These are phyloP conservation scores for Clonostachys byssicola DNA, from an alignment of 2,329 filamentous ascomycete genomes.

Conservation along the genomic window DNA sequence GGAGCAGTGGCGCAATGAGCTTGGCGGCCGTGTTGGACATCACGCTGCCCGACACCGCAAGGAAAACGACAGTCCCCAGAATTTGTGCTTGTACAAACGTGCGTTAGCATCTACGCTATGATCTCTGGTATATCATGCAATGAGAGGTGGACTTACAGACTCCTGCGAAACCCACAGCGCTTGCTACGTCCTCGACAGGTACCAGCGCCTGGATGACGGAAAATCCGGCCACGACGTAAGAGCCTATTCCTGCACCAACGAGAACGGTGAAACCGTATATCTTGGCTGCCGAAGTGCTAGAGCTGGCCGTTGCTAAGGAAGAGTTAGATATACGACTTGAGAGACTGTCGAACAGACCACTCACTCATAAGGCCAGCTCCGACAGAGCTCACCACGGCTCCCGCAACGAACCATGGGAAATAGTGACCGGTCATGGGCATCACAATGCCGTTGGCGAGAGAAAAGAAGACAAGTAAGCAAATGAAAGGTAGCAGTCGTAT, in stretches of 20 bases:
- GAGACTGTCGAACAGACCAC: background rate
- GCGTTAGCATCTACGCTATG: background rate
- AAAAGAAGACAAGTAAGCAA: conserved; percentile 22
- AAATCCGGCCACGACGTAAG: conserved; percentile 26
- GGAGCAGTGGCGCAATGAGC: too few species aligned
- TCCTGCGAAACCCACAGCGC: conserved; percentile 25
- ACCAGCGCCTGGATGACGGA: conserved; percentile 27
- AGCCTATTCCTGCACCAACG: conserved; percentile 31
- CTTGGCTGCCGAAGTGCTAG: conserved; percentile 12
- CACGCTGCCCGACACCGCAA: conserved; percentile 21
- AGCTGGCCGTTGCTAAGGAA: conserved; percentile 14
- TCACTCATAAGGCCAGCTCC: conserved; percentile 25
- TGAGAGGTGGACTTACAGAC: conserved; percentile 9
- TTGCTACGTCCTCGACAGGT: conserved; percentile 16
- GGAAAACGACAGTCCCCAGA: conserved; percentile 19
- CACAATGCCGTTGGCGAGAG: conserved; percentile 25
- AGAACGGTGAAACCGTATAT: conserved; percentile 29
- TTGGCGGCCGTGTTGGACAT: conserved; percentile 17
- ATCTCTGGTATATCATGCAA: background rate
- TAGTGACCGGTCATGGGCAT: conserved; percentile 27
- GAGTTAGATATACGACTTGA: background rate
- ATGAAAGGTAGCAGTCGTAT: conserved; percentile 33
- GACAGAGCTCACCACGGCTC: conserved; percentile 20
- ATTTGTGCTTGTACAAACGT: conserved; percentile 10
- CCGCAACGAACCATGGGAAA: conserved; percentile 28